Conservation (phyloP, 2,329 filamentous ascomycete species). For the Pestalotiopsis sp. region DNA sequence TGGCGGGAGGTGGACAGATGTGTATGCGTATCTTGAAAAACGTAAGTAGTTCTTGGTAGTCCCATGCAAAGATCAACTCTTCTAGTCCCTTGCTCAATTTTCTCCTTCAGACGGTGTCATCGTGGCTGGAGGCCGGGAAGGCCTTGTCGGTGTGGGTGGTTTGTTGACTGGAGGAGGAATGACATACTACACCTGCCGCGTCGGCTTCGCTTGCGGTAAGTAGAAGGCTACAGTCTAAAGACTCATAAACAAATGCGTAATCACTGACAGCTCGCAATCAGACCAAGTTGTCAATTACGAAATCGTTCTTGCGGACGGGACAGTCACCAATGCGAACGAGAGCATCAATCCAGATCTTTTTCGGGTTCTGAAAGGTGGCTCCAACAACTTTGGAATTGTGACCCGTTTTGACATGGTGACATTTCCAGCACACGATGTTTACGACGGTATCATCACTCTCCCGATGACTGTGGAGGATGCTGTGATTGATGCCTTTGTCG, state of each 20-base stretch:
- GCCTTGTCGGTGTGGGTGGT: conserved; percentile 22
- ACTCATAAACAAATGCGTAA: not conserved
- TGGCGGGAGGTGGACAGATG: conserved; percentile 15
- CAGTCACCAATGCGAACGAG: conserved; percentile 12
- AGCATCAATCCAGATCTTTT: conserved; percentile 12
- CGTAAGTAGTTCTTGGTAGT: not conserved
- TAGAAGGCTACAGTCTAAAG: conserved; percentile 23
- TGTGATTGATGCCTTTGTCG: conserved; percentile 19
- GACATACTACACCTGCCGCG: conserved; percentile 21
- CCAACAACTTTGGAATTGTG: conserved; percentile 17
- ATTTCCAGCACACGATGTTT: conserved; percentile 18
- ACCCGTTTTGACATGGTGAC: conserved; percentile 21
- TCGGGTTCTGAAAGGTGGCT: conserved; percentile 14
- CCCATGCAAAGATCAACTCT: not conserved
- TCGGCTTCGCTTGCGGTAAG: conserved; percentile 44
- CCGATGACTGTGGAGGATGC: conserved; percentile 10
- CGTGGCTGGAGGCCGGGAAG: conserved; percentile 18
- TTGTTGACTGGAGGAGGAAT: conserved; percentile 22
- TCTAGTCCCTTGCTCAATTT: not conserved
- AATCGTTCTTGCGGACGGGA: conserved; percentile 15
- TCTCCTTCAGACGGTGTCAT: conserved; percentile 17
- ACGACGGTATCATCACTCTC: conserved; percentile 19
- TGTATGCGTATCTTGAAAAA: conserved; percentile 13
- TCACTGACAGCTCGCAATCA: not conserved
- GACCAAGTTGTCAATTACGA: conserved; percentile 17